Base-by-base conservation (phyloP, 306 rosid species). In the Trifolium subterraneum region DNA sequence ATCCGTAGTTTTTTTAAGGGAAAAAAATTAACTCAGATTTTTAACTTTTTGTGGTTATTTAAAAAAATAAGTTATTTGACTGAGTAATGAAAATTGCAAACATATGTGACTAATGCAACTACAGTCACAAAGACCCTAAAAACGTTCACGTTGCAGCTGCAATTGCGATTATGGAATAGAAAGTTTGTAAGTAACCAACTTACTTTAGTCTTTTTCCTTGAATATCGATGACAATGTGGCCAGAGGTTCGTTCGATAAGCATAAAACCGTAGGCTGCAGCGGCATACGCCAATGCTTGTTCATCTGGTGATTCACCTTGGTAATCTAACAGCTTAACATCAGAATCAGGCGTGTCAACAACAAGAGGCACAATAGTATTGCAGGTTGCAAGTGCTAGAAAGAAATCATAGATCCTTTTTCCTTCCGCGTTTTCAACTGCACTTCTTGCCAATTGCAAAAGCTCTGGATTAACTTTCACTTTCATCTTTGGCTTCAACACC, bases 241-340 rank as follows among this genome's bases (percentile, higher is more conserved):
- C 97, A 1, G 99, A 90, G 36, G 99, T 89, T 87, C 99, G 82
- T 79, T 94, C 96, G 33, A 94, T 79, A 38, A 94, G 96, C 85
- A 80, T 84, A 87, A 90, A 94, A 64, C 99, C 99, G 23, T 94
- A 94, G 61, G 95, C 90, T 0, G 97, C 97, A 0, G 99, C 99
- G 5, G 96, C 99, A 82, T 92, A 92, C 68, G 88, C 90, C 76
- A 94, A 74, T 64, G 99, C 97, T 71, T 92, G 99, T 82, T 94
- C 99, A 81, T 94, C 99, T 8, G 99, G 99, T 58, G 99, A 94
- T 76, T 94, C 99, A 55, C 99, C 99, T 84, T 94, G 99, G 85
- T 94, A 94, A 79, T 94, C 99, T 71, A 94, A 50, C 78, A 88
- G 84, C 82, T 87, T 88, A 85, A 81, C 88, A 42, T 78, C 78